Conservation (phyloP, 2,329 filamentous ascomycete species). For the Colletotrichum neosansevieriae region DNA sequence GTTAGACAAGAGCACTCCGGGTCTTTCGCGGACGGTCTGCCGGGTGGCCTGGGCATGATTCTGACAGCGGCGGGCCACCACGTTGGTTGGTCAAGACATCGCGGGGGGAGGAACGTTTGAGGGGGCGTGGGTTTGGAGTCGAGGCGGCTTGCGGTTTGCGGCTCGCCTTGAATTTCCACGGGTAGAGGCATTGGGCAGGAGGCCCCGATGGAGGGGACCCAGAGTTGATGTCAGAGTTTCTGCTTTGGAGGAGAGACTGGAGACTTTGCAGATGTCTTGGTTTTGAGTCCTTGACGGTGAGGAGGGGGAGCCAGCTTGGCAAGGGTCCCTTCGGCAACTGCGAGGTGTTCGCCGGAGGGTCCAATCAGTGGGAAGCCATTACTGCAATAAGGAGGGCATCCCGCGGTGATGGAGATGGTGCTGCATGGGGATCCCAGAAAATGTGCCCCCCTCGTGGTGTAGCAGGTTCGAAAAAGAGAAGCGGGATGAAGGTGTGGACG, state of each 20-base stretch:
- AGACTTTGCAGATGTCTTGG: neutral
- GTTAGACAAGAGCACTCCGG: neutral
- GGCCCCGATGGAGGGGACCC: conserved; percentile 22
- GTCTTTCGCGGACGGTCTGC: neutral
- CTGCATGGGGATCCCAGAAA: conserved; percentile 11
- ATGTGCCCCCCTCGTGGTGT: neutral
- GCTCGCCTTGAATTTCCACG: conserved; percentile 15
- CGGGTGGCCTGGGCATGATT: conserved; percentile 14
- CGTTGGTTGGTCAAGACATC: conserved; percentile 13
- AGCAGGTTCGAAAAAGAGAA: conserved; percentile 23
- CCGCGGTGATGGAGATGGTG: conserved; percentile 21
- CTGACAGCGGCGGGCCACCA: conserved; percentile 5
- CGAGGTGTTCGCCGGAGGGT: neutral
- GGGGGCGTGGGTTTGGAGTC: neutral
- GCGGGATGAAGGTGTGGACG: conserved; percentile 21
- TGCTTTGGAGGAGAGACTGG: neutral
- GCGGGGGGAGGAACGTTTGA: conserved; percentile 13
- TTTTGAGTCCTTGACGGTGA: neutral
- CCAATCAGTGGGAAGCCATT: conserved; percentile 36
- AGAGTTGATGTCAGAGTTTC: conserved; percentile 24
- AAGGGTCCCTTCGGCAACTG: conserved; percentile 22
- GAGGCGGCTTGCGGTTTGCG: neutral
- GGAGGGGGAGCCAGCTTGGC: neutral
- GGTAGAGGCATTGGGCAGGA: conserved; percentile 7
- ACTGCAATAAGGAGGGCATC: conserved; percentile 30